A percentile compares a stretch with the other conserved stretches of the same genome.
phyloP scores from a whole-genome alignment of 257 asterid species.

The Solanum pimpinellifolium region DNA sequence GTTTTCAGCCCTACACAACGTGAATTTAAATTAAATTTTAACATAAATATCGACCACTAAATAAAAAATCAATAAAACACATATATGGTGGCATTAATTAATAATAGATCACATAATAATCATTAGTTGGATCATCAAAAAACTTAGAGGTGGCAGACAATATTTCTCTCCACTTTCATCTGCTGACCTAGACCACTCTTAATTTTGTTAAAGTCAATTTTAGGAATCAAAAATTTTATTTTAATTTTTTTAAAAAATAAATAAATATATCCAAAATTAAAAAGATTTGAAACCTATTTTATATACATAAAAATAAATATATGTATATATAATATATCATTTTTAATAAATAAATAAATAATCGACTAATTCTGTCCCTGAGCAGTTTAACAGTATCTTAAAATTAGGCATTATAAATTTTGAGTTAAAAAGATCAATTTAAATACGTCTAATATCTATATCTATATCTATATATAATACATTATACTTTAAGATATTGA shows the following conservation, averaged over 20 bases:
- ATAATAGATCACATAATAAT: too few relatives aligned
- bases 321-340: neutral
- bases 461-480: neutral
- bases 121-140: too few relatives aligned
- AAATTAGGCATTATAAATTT: too few relatives aligned
- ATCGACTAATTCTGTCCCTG: fast-evolving
- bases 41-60: too few relatives aligned
- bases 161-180: neutral
- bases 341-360: too few relatives aligned
- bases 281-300: neutral
- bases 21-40: too few relatives aligned
- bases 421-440: too few relatives aligned
- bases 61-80: too few relatives aligned
- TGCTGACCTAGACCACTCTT: neutral
- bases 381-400: neutral
- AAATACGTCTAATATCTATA: too few relatives aligned
- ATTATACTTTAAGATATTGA: neutral
- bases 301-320: neutral
- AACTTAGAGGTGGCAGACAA: neutral
- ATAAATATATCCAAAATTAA: neutral
- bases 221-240: neutral
- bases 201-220: neutral
- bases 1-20: too few relatives aligned
- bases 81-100: too few relatives aligned
- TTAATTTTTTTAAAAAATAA: neutral